These are phyloP conservation scores for Nicotiana sylvestris DNA, from an alignment of 257 asterid genomes.

Conservation along the genomic window DNA sequence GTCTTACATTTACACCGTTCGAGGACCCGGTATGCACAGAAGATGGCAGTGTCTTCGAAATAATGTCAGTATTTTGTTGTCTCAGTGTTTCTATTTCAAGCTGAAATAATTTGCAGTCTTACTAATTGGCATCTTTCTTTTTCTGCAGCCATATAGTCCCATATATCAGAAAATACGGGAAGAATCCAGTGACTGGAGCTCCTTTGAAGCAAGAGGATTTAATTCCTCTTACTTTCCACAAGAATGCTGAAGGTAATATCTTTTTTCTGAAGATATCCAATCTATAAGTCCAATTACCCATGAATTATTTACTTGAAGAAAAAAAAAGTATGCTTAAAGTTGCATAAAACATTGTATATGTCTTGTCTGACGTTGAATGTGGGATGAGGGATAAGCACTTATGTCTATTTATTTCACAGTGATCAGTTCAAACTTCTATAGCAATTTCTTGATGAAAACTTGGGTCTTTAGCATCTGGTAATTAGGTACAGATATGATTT, in stretches of 20 bases:
- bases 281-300: background rate
- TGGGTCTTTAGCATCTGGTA: background rate
- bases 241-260: conserved; percentile 71
- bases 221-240: conserved; percentile 79
- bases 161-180: conserved; percentile 79
- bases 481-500: background rate
- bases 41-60: conserved; percentile 86
- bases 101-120: background rate
- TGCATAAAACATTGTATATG: background rate
- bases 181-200: conserved; percentile 88
- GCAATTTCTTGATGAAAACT: background rate
- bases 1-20: conserved; percentile 94
- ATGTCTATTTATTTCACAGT: background rate
- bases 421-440: background rate
- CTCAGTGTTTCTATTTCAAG: background rate
- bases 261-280: conserved; percentile 2
- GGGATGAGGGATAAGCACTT: background rate
- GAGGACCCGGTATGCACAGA: conserved; percentile 86
- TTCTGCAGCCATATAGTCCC: conserved; percentile 69
- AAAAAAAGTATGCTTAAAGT: background rate
- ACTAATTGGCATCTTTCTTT: background rate
- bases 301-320: background rate
- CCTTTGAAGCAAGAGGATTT: conserved; percentile 73
- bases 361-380: background rate
- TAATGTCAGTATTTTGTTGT: conserved; percentile 45